A percentile compares a stretch with the other conserved stretches of the same genome.
phyloP scores from a whole-genome alignment of 202 grass and related monocot genomes.

The Panicum virgatum region DNA sequence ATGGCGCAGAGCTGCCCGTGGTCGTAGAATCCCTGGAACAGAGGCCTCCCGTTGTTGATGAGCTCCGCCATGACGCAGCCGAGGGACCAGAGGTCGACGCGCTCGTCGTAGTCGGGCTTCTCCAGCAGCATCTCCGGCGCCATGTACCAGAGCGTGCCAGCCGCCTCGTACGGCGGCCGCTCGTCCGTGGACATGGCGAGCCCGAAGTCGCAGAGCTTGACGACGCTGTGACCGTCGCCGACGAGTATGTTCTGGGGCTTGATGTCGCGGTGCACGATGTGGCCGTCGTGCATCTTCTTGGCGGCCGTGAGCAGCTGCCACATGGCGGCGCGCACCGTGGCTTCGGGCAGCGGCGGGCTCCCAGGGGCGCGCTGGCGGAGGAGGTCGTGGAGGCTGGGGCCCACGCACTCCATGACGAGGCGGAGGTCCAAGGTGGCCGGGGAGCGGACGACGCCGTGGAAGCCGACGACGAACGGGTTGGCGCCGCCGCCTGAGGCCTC shows the following conservation, averaged over 20 bases:
- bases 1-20: slow-evolving; percentile 30
- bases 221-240: background rate
- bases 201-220: slow-evolving; percentile 18
- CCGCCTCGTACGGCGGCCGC: background rate
- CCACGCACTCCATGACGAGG: slow-evolving; percentile 38
- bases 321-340: slow-evolving; percentile 12
- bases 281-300: slow-evolving; percentile 21
- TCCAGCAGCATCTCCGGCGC: slow-evolving; percentile 38
- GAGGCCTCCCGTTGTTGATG: background rate
- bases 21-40: background rate
- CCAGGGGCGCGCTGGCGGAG: background rate
- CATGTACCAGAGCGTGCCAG: slow-evolving; percentile 29
- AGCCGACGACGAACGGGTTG: background rate
- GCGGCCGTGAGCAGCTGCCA: slow-evolving; percentile 24
- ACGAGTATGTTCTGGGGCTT: background rate
- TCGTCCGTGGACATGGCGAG: background rate
- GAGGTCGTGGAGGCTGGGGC: background rate
- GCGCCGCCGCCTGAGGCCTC: background rate
- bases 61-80: slow-evolving; percentile 51
- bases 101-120: slow-evolving; percentile 11
- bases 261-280: slow-evolving; percentile 17
- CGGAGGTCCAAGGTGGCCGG: background rate
- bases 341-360: slow-evolving; percentile 18
- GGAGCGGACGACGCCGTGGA: background rate
- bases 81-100: slow-evolving; percentile 39